These are phyloP conservation scores for Suillus discolor DNA, from an alignment of 768 basidiomycete species.

Conservation along the genomic window DNA sequence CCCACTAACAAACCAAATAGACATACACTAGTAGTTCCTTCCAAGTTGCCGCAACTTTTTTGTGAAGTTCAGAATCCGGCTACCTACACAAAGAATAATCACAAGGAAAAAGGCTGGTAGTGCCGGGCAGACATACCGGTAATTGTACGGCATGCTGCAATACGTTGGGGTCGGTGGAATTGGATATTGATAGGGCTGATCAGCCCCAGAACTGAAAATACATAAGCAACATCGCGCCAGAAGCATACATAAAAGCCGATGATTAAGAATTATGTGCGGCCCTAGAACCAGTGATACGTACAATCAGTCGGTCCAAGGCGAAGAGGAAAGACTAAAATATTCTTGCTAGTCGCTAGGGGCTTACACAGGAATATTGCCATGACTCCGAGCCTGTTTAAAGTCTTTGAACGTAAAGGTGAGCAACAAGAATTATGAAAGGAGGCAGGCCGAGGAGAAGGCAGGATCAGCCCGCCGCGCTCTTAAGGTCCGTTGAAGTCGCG, in stretches of 20 bases:
- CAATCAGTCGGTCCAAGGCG: neutral
- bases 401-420: neutral
- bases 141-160: neutral
- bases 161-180: neutral
- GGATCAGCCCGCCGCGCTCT: neutral
- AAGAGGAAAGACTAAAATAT: neutral
- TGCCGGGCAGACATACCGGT: neutral
- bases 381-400: neutral
- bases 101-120: neutral
- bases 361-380: neutral
- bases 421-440: neutral
- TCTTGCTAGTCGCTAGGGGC: neutral
- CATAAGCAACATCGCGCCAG: neutral
- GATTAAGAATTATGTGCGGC: neutral
- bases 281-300: neutral
- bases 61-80: neutral
- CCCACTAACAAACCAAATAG: neutral
- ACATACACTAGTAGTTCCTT: neutral
- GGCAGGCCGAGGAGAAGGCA: neutral
- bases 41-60: no score
- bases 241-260: neutral
- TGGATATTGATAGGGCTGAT: constrained; percentile 1
- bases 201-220: constrained; percentile 2
- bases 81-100: neutral
- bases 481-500: neutral